These are phyloP conservation scores for Oryza australiensis DNA, from an alignment of 176 grass and related monocot genomes.

Conservation along the genomic window DNA sequence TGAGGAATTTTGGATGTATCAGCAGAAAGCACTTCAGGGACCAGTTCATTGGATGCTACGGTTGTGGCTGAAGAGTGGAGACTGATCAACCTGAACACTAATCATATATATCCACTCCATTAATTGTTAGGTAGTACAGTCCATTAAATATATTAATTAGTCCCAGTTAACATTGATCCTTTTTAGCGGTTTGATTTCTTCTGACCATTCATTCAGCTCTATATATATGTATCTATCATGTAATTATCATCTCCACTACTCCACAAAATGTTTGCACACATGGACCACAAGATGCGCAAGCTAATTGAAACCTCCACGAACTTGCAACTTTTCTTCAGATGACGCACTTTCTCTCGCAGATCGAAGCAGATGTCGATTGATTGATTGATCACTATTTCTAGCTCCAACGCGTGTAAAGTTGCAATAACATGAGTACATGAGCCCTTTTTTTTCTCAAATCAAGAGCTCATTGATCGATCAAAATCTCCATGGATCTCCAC, in stretches of 20 bases:
- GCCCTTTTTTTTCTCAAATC: background rate
- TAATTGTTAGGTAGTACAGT: background rate
- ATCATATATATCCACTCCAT: background rate
- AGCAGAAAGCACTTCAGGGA: background rate
- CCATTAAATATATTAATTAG: background rate
- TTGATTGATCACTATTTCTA: background rate
- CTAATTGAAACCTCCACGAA: background rate
- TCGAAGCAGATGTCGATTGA: background rate
- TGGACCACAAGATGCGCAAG: background rate
- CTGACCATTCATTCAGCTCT: background rate
- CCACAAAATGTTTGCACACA: conserved; percentile 3
- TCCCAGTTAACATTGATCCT: background rate
- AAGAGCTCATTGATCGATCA: background rate
- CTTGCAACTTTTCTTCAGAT: background rate
- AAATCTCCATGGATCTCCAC: background rate
- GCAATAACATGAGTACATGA: background rate
- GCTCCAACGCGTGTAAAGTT: background rate
- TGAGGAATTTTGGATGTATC: background rate
- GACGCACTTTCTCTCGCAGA: background rate
- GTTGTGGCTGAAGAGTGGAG: background rate
- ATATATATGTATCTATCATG: background rate
- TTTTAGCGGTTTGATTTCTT: background rate
- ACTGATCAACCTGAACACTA: background rate
- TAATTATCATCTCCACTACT: conserved; percentile 15
- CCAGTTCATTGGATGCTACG: background rate